phyloP scores from a whole-genome alignment of 2,329 filamentous ascomycete genomes.

The Rhytidhysteron rufulum region DNA sequence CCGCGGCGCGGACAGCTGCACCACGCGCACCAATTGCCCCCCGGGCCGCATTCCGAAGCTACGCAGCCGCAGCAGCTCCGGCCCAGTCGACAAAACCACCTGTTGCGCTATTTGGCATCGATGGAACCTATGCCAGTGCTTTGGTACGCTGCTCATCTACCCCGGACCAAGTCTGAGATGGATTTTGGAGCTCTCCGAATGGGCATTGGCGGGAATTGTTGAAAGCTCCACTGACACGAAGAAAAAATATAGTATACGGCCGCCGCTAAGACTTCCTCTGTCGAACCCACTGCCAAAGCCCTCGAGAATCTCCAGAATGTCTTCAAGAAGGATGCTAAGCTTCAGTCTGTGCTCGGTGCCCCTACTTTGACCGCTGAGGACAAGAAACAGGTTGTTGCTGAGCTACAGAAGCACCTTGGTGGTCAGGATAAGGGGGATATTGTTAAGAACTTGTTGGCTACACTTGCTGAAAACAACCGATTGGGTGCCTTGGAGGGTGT shows the following conservation, averaged over 20 bases:
- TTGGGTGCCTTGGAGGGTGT: conserved; percentile 78
- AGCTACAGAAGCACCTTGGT: conserved; percentile 81
- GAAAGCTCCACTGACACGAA: not conserved
- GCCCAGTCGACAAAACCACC: conserved; percentile 73
- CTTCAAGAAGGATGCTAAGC: conserved; percentile 80
- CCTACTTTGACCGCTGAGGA: conserved; percentile 75
- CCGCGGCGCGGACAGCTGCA: conserved; percentile 53
- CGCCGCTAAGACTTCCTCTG: conserved; percentile 77
- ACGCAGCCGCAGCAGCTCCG: conserved; percentile 61
- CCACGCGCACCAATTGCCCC: conserved; percentile 58
- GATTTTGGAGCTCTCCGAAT: no score
- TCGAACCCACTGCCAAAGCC: conserved; percentile 82
- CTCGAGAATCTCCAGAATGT: conserved; percentile 67
- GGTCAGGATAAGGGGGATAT: conserved; percentile 67
- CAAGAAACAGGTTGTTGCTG: conserved; percentile 80
- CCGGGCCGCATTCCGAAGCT: conserved; percentile 67
- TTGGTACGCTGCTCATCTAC: conserved; percentile 64
- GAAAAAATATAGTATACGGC: conserved; percentile 75
- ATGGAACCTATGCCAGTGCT: conserved; percentile 97
- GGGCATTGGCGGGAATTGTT: not conserved
- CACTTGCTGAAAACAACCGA: conserved; percentile 95
- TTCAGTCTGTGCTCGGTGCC: conserved; percentile 68
- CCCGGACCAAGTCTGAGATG: not conserved
- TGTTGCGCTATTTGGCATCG: conserved; percentile 87
- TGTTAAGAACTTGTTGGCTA: conserved; percentile 87